These are phyloP conservation scores for Biscogniauxia marginata DNA, from an alignment of 2,329 filamentous ascomycete genomes.

Conservation along the genomic window DNA sequence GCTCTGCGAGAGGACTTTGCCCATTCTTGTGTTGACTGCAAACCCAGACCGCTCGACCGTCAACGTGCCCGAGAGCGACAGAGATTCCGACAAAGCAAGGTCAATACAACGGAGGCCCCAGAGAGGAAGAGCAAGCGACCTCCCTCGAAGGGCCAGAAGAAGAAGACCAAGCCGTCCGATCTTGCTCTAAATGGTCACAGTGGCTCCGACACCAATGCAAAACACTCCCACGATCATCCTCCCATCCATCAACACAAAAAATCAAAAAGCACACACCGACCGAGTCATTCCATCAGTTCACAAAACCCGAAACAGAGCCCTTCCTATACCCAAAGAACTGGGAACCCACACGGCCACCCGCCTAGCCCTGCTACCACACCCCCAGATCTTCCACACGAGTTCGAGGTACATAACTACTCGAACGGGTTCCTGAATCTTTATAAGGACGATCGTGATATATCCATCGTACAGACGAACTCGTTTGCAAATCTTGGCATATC, in stretches of 20 bases:
- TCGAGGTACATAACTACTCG: constrained; percentile 68
- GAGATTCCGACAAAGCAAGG: constrained; percentile 52
- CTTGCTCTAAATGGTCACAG: constrained; percentile 66
- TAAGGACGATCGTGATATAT: constrained; percentile 56
- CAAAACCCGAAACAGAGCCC: constrained; percentile 64
- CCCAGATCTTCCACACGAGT: constrained; percentile 61
- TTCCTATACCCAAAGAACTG: constrained; percentile 61
- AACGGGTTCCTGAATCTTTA: constrained; percentile 74
- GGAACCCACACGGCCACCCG: constrained; percentile 56
- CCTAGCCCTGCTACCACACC: constrained; percentile 77
- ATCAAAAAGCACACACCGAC: constrained; percentile 75
- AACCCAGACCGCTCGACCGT: constrained; percentile 71
- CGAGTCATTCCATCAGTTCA: constrained; percentile 74
- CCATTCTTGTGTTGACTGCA: constrained; percentile 88
- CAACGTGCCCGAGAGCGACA: constrained; percentile 75
- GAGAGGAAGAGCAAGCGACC: constrained; percentile 75
- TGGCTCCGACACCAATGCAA: constrained; percentile 55
- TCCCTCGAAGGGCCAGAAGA: constrained; percentile 80
- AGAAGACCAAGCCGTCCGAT: constrained; percentile 74
- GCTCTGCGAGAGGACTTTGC: constrained; percentile 69
- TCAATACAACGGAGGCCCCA: constrained; percentile 43
- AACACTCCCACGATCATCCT: constrained; percentile 45
- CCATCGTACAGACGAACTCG: constrained; percentile 68
- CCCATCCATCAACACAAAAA: constrained; percentile 68
- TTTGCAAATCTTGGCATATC: constrained; percentile 75